Evolutionary conservation across 2,329 filamentous ascomycete species (phyloP).

Genomic region (Alternaria sp.): DNA sequence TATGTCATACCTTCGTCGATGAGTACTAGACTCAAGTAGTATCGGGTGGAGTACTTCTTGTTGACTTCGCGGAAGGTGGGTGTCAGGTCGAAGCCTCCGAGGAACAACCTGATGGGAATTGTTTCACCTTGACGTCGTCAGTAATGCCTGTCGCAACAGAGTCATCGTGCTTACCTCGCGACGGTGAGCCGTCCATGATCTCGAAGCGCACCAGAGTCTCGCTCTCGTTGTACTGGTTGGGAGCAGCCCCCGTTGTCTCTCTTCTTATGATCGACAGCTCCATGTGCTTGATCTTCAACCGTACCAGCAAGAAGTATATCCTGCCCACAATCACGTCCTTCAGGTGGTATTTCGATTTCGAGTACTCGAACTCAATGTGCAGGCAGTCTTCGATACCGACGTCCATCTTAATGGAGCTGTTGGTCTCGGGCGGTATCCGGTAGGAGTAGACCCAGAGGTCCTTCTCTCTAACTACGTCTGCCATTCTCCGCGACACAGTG

Average conservation of each 20-base stretch:
- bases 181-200: slow-evolving; percentile 99
- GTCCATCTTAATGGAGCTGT: slow-evolving; percentile 99
- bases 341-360: slow-evolving; percentile 97
- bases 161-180: slow-evolving; percentile 68
- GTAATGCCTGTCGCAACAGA: background rate
- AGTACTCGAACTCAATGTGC: slow-evolving; percentile 99
- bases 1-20: slow-evolving; percentile 80
- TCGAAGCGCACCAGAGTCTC: slow-evolving; percentile 97
- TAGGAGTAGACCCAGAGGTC: slow-evolving; percentile 99
- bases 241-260: slow-evolving; percentile 94
- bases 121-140: slow-evolving; percentile 68
- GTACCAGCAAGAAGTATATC: slow-evolving; percentile 96
- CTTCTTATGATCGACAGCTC: slow-evolving; percentile 96
- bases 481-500: slow-evolving; percentile 95
- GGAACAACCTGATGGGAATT: slow-evolving; percentile 94
- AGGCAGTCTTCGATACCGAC: slow-evolving; percentile 99
- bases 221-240: slow-evolving; percentile 99
- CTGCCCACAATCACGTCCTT: slow-evolving; percentile 98
- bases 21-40: slow-evolving; percentile 94
- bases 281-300: slow-evolving; percentile 99
- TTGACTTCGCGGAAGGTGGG: slow-evolving; percentile 99
- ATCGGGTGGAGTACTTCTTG: slow-evolving; percentile 98
- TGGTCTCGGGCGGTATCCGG: slow-evolving; percentile 96
- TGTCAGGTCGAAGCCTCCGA: slow-evolving; percentile 95
- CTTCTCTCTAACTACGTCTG: slow-evolving; percentile 97